A percentile compares a stretch with the other conserved stretches of the same genome.
These are phyloP conservation scores for Phylloporus arenicola DNA, from an alignment of 768 basidiomycete species.

Conservation along the genomic window DNA sequence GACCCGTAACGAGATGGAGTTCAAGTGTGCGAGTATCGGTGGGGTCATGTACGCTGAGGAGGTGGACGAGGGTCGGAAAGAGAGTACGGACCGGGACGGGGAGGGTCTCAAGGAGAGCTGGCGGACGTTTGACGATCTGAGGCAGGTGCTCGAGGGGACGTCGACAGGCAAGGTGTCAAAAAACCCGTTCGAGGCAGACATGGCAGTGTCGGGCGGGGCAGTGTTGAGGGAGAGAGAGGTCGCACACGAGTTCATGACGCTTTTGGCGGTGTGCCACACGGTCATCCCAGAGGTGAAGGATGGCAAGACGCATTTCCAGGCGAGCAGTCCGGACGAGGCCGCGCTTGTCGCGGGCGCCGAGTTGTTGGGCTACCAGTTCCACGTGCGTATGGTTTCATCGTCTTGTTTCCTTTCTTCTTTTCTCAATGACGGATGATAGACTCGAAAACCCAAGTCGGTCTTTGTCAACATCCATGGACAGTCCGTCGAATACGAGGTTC, in stretches of 20 bases:
- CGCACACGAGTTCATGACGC: conserved; percentile 66
- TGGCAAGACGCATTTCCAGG: conserved; percentile 91
- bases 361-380: conserved; percentile 86
- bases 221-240: conserved; percentile 41
- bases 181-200: conserved; percentile 54
- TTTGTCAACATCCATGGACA: conserved; percentile 77
- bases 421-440: conserved; percentile 41
- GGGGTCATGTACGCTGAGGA: conserved; percentile 86
- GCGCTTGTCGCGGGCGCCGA: conserved; percentile 95
- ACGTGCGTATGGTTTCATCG: conserved; percentile 48
- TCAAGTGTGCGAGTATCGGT: conserved; percentile 81
- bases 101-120: conserved; percentile 51
- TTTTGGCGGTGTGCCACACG: conserved; percentile 95
- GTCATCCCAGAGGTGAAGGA: conserved; percentile 91
- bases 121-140: conserved; percentile 77
- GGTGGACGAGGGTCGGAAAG: conserved; percentile 81
- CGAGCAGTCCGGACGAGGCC: conserved; percentile 96
- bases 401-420: background rate
- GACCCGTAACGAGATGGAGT: conserved; percentile 98
- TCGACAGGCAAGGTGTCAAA: conserved; percentile 19
- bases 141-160: conserved; percentile 42
- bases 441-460: conserved; percentile 91
- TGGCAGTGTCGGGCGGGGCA: conserved; percentile 2
- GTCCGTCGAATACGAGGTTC: conserved; percentile 76
- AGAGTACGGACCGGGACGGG: conserved; percentile 41